Evolutionary conservation across 345 rosid genomes (phyloP), one percentile per base, ranked within the genome.

Genomic region (Rhizophora mangle): DNA sequence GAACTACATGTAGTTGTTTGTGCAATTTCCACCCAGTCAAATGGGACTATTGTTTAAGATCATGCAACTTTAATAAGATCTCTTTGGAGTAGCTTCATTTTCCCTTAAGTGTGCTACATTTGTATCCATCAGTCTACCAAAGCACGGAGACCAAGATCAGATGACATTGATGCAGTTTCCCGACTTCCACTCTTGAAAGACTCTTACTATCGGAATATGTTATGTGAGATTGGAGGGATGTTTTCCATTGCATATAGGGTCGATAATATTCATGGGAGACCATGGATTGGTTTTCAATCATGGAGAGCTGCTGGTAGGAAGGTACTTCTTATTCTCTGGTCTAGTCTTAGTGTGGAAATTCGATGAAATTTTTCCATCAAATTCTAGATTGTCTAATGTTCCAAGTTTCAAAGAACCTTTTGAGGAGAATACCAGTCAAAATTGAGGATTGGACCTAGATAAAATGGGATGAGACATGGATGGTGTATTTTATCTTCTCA

Each of bases 241-340:
- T 87, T 95, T 80, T 80, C 98, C 34, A 78, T 95, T 68, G 98
- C 98, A 71, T 85, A 85, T 64, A 85, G 71, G 86, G 92, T 95
- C 70, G 99, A 95, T 79, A 83, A 83, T 80, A 85, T 92, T 81
- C 99, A 95, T 83, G 82, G 66, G 76, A 88, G 98, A 81, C 99
- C 99, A 68, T 92, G 99, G 99, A 95, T 95, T 76, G 99, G 99
- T 60, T 95, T 95, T 80, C 99, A 92, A 72, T 95, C 99, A 75
- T 92, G 99, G 99, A 96, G 80, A 73, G 90, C 98, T 78, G 82
- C 94, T 70, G 98, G 96, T 84, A 86, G 94, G 82, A 88, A 92
- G 99, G 96, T 95, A 92, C 71, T 75, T 77, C 60, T 74, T 71
- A 55, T 52, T 29, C 31, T 19, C 51, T 67, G 26, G 61, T 78